Percentiles rank a stretch among this genome's conserved stretches.
Conservation (phyloP, 345 rosid genomes). For the Streptanthus diversifolius region DNA sequence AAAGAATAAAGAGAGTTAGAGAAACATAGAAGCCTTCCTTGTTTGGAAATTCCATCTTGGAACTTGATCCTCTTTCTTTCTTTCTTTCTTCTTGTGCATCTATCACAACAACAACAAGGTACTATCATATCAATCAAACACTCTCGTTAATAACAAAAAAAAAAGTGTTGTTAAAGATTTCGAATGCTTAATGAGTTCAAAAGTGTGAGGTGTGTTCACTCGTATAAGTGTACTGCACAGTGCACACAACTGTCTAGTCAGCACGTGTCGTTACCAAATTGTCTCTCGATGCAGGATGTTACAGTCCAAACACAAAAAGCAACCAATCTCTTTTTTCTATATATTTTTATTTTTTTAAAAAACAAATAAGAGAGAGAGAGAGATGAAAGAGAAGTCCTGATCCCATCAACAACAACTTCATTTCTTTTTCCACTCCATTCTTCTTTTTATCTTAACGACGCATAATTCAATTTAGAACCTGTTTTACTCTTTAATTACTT, state of each 20-base stretch:
- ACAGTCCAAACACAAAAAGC: slow-evolving; percentile 26
- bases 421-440: background rate
- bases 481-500: background rate
- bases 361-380: background rate
- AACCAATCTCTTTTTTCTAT: background rate
- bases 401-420: slow-evolving; percentile 9
- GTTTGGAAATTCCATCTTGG: slow-evolving; percentile 24
- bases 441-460: background rate
- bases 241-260: slow-evolving; percentile 27
- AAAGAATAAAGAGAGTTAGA: slow-evolving; percentile 10
- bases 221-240: slow-evolving; percentile 17
- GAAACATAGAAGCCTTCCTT: slow-evolving; percentile 28
- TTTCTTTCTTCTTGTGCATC: slow-evolving; percentile 24
- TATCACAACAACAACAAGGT: slow-evolving; percentile 17
- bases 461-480: background rate
- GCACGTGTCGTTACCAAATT: slow-evolving; percentile 28
- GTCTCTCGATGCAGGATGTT: slow-evolving; percentile 13
- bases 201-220: background rate
- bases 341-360: background rate
- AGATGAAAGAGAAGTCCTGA: background rate
- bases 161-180: background rate
- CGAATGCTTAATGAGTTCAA: slow-evolving; percentile 13
- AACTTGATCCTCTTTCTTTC: slow-evolving; percentile 20
- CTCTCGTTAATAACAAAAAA: background rate
- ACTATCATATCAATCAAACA: slow-evolving; percentile 17